Conservation (phyloP, 1,284 basidiomycete genomes). For the Cutaneotrichosporon sp. region DNA sequence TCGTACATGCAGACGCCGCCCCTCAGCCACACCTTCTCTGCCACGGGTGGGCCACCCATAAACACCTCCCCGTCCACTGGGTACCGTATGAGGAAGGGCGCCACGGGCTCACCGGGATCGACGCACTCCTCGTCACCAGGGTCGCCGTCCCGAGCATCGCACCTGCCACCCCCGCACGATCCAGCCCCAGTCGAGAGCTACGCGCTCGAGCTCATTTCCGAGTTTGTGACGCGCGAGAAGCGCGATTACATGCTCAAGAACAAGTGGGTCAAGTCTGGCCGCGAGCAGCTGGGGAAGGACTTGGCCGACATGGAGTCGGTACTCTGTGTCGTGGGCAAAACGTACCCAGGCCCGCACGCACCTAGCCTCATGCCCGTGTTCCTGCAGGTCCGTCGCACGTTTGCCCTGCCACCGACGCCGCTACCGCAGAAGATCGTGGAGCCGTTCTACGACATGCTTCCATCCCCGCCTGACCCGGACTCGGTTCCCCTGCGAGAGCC, state of each 20-base stretch:
- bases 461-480: slow-evolving; percentile 47
- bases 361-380: slow-evolving; percentile 40
- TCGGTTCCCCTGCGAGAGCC: slow-evolving; percentile 44
- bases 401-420: slow-evolving; percentile 38
- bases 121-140: not conserved
- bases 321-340: slow-evolving; percentile 33
- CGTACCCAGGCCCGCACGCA: slow-evolving; percentile 26
- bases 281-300: slow-evolving; percentile 48
- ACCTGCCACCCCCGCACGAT: slow-evolving; percentile 16
- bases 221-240: slow-evolving; percentile 51
- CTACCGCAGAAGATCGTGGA: slow-evolving; percentile 35
- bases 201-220: slow-evolving; percentile 48
- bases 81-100: not conserved
- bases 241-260: slow-evolving; percentile 52
- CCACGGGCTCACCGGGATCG: not conserved
- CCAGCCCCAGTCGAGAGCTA: slow-evolving; percentile 40
- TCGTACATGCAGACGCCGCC: slow-evolving; percentile 15
- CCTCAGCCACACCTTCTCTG: not conserved
- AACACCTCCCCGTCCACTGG: not conserved
- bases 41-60: not conserved
- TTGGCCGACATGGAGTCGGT: slow-evolving; percentile 51
- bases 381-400: slow-evolving; percentile 42
- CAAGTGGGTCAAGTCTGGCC: slow-evolving; percentile 51
- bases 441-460: slow-evolving; percentile 38
- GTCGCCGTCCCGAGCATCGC: not conserved